phyloP scores from a whole-genome alignment of 768 basidiomycete species.

The Obba rivulosa region DNA sequence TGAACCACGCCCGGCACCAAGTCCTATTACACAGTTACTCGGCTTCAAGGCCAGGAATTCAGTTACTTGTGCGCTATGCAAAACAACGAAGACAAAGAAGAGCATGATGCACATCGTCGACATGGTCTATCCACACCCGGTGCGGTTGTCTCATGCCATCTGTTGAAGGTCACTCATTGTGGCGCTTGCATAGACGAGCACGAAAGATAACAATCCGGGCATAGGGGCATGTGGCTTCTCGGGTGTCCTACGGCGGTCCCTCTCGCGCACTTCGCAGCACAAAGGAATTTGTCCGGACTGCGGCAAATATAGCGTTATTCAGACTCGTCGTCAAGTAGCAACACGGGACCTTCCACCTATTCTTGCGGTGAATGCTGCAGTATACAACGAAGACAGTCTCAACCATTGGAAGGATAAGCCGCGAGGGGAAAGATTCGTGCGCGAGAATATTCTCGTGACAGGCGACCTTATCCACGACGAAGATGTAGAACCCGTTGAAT shows the following conservation, averaged over 20 bases:
- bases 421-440: conserved; percentile 53
- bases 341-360: conserved; percentile 72
- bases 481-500: conserved; percentile 40
- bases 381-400: conserved; percentile 69
- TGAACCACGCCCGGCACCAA: conserved; percentile 36
- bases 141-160: conserved; percentile 24
- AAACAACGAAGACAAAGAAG: conserved; percentile 65
- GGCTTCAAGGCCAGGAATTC: conserved; percentile 76
- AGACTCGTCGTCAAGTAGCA: conserved; percentile 61
- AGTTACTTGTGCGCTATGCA: conserved; percentile 72
- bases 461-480: conserved; percentile 53
- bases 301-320: conserved; percentile 66
- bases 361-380: conserved; percentile 80
- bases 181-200: no score
- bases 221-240: conserved; percentile 43
- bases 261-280: conserved; percentile 77
- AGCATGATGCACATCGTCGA: conserved; percentile 82
- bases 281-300: conserved; percentile 85
- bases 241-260: conserved; percentile 64
- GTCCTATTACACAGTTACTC: conserved; percentile 82
- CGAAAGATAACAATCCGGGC: no score
- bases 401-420: conserved; percentile 68
- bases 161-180: neutral
- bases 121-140: conserved; percentile 81
- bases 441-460: conserved; percentile 54